A percentile compares a stretch with the other conserved stretches of the same genome.
Evolutionary conservation across 345 rosid genomes (phyloP).

Genomic region (Boechera divaricarpa): DNA sequence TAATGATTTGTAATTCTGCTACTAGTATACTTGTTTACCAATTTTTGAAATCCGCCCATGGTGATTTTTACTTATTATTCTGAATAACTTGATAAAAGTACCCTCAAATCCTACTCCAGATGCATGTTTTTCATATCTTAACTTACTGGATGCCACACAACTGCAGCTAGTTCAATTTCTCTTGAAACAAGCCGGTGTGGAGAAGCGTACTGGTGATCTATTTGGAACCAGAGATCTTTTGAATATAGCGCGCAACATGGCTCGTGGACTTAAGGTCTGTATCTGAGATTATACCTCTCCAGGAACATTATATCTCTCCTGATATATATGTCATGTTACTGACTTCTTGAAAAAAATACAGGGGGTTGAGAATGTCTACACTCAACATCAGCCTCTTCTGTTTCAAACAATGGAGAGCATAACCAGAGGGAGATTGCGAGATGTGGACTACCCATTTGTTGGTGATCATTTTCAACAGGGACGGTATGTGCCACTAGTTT

Average conservation of each 20-base stretch:
- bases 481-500: constrained; percentile 58
- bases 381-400: constrained; percentile 97
- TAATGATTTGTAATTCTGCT: constrained; percentile 10
- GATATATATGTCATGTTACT: constrained; percentile 5
- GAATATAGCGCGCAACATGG: constrained; percentile 99
- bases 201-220: constrained; percentile 93
- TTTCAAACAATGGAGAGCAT: constrained; percentile 97
- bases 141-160: constrained; percentile 43
- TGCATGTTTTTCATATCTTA: constrained; percentile 19
- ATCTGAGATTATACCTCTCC: constrained; percentile 23
- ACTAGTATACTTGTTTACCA: background rate
- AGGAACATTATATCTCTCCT: constrained; percentile 16
- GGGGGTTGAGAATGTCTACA: constrained; percentile 99
- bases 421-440: constrained; percentile 85
- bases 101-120: background rate
- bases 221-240: constrained; percentile 93
- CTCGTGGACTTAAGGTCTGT: constrained; percentile 96
- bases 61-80: background rate
- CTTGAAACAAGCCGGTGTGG: constrained; percentile 94
- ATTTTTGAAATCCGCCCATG: background rate
- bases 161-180: constrained; percentile 94
- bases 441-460: constrained; percentile 91
- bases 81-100: constrained; percentile 13
- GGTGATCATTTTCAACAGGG: constrained; percentile 97
- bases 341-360: constrained; percentile 32